Evolutionary conservation across 768 basidiomycete genomes (phyloP).

Genomic region (Pulveroboletus sp.): DNA sequence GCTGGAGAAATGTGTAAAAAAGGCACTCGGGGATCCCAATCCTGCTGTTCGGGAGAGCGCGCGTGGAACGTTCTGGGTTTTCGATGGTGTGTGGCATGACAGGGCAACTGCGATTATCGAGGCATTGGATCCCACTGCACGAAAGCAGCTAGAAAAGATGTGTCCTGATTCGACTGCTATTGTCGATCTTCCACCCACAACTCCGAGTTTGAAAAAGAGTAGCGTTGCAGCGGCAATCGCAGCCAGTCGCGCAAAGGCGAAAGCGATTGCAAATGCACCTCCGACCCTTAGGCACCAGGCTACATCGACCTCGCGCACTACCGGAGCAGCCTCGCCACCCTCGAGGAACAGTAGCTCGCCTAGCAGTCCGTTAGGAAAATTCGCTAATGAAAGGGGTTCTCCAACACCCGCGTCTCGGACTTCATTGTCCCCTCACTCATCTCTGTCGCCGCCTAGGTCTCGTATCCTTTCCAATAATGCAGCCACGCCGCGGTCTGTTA

Average conservation of each 20-base stretch:
- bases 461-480: slow-evolving; percentile 40
- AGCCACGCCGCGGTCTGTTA: slow-evolving; percentile 43
- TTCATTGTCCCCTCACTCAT: slow-evolving; percentile 45
- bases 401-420: slow-evolving; percentile 40
- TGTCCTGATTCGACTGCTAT: slow-evolving; percentile 60
- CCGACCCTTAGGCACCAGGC: slow-evolving; percentile 80
- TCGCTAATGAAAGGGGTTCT: slow-evolving; percentile 39
- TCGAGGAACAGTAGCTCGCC: slow-evolving; percentile 40
- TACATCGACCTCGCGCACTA: slow-evolving; percentile 63
- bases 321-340: slow-evolving; percentile 41
- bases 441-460: slow-evolving; percentile 44
- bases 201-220: slow-evolving; percentile 67
- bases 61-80: slow-evolving; percentile 77
- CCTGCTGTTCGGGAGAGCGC: slow-evolving; percentile 73
- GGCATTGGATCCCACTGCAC: slow-evolving; percentile 60
- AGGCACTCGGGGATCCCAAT: slow-evolving; percentile 74
- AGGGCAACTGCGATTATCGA: slow-evolving; percentile 63
- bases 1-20: slow-evolving; percentile 72
- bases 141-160: slow-evolving; percentile 84
- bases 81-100: slow-evolving; percentile 72
- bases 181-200: slow-evolving; percentile 44
- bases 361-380: slow-evolving; percentile 40
- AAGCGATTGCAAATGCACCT: slow-evolving; percentile 77
- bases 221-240: slow-evolving; percentile 87
- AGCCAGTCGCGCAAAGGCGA: slow-evolving; percentile 86